Percentiles rank a stretch among this genome's conserved stretches.
Conservation (phyloP, 1,284 basidiomycete species). For the Ustanciosporium gigantosporum region DNA sequence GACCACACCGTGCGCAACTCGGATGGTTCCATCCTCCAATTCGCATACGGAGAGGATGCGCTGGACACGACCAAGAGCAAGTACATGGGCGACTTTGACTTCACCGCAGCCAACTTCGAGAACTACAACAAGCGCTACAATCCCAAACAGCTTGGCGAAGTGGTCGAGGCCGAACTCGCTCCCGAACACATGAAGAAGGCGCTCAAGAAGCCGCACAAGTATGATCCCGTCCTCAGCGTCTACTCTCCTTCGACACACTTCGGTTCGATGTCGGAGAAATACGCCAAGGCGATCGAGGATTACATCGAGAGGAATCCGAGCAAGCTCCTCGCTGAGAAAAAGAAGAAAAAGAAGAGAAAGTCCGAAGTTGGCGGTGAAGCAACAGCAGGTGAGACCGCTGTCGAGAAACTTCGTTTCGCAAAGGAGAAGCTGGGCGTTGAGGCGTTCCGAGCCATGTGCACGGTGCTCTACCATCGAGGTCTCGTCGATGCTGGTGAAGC, state of each 20-base stretch:
- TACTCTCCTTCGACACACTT: conserved; percentile 80
- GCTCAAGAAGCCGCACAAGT: conserved; percentile 78
- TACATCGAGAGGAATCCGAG: conserved; percentile 82
- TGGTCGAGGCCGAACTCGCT: conserved; percentile 74
- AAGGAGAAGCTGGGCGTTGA: conserved; percentile 59
- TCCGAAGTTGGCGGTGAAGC: conserved; percentile 50
- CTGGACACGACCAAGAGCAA: conserved; percentile 85
- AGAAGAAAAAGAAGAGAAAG: conserved; percentile 64
- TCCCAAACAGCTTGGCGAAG: conserved; percentile 67
- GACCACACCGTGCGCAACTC: conserved; percentile 96
- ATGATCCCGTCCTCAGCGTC: conserved; percentile 74
- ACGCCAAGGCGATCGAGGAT: conserved; percentile 77
- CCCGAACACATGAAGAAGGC: conserved; percentile 82
- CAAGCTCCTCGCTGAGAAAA: conserved; percentile 69
- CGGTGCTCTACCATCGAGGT: conserved; percentile 58
- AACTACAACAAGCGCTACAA: conserved; percentile 76
- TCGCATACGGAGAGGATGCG: conserved; percentile 94
- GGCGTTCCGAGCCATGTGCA: conserved; percentile 55
- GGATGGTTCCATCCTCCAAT: conserved; percentile 91
- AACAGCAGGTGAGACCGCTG: conserved; percentile 30
- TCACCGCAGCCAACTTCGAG: conserved; percentile 83
- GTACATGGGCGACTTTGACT: conserved; percentile 79
- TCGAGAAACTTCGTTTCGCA: conserved; percentile 64
- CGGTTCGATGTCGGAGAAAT: conserved; percentile 90
- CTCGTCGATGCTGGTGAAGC: conserved; percentile 97